Conservation (phyloP, 2,329 filamentous ascomycete genomes). For the Hypomyces perniciosus region DNA sequence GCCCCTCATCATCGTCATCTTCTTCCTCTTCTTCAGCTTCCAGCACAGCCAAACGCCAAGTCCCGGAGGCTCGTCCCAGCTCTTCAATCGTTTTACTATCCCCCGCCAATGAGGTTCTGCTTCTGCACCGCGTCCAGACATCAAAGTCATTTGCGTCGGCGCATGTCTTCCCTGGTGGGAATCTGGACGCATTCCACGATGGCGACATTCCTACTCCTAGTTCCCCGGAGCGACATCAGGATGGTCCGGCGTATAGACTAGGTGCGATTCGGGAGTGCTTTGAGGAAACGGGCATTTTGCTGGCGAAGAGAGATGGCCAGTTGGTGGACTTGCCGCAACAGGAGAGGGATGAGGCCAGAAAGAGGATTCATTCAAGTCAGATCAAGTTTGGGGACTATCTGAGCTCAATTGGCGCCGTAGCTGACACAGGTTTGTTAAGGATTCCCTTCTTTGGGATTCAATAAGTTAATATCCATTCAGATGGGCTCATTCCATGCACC, state of each 20-base stretch:
- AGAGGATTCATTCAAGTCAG: slow-evolving; percentile 60
- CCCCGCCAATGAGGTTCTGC: slow-evolving; percentile 76
- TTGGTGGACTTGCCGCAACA: slow-evolving; percentile 56
- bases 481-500: slow-evolving; percentile 72
- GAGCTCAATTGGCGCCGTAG: slow-evolving; percentile 45
- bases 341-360: slow-evolving; percentile 60
- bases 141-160: slow-evolving; percentile 83
- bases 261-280: slow-evolving; percentile 89
- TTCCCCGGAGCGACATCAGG: slow-evolving; percentile 56
- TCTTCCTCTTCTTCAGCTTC: slow-evolving; percentile 10
- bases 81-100: slow-evolving; percentile 81
- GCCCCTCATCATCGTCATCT: slow-evolving; percentile 10
- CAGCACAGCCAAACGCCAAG: slow-evolving; percentile 20
- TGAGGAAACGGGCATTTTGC: slow-evolving; percentile 85
- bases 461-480: slow-evolving; percentile 26
- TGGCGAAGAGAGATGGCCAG: slow-evolving; percentile 52
- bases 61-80: slow-evolving; percentile 53
- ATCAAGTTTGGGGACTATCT: slow-evolving; percentile 64
- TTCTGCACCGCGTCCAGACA: slow-evolving; percentile 78
- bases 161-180: slow-evolving; percentile 92
- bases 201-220: slow-evolving; percentile 45
- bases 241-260: slow-evolving; percentile 68
- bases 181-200: slow-evolving; percentile 72
- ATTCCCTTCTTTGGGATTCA: not conserved
- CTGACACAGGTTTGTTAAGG: slow-evolving; percentile 55